Base-by-base conservation (phyloP, 371 early-diverging fungal genomes). In the Apophysomyces variabilis region DNA sequence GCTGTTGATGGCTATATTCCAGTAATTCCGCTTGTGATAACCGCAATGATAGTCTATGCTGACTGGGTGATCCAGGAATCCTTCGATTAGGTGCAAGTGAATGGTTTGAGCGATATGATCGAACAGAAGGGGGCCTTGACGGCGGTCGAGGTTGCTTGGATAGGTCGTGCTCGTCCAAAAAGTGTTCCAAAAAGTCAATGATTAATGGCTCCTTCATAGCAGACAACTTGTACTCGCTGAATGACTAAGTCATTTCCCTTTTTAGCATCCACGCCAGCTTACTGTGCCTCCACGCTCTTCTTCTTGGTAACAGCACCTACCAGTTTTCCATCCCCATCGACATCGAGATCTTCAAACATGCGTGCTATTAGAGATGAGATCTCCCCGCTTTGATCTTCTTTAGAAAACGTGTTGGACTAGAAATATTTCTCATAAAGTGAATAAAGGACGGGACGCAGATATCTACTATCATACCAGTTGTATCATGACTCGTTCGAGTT, bases 161-260 rank as follows among this genome's bases (percentile, higher is more conserved):
- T 62, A 85, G 67, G 67, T 80, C 26, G 73, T 87, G 89, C 44
- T 85, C 83, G 5, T 75, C 83, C 5, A 90, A 73, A 61, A 89
- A 94, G 71, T 90, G 90, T 58, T 91, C 87, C 43, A 94, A 65
- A 68, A 94, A 93, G 70, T 94, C 92, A 46, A 90, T 84, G 21
- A 92, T 87, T 67, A 94, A 64, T 0, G 94, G 94, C 69, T 94
- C 94, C 65, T 94, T 94, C 83, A 94, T 87, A 7, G 90, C 90
- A 65, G 90, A 90, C 41, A 94, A 71, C 62, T 93, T 91, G 73
- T 90, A 93, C 73, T 94, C 94, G 21, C 84, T 85, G 64, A 92
- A 84, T 35, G 92, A 88, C 92, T 90, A 69, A 12, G 38, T 5
- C 37, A 46, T 14, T 60, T 43, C 38, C 57, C 21, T 61, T 16